Evolutionary conservation across 1,284 basidiomycete genomes (phyloP), one percentile per base, ranked within the genome.

Genomic region (Ustilago xerochloae): DNA sequence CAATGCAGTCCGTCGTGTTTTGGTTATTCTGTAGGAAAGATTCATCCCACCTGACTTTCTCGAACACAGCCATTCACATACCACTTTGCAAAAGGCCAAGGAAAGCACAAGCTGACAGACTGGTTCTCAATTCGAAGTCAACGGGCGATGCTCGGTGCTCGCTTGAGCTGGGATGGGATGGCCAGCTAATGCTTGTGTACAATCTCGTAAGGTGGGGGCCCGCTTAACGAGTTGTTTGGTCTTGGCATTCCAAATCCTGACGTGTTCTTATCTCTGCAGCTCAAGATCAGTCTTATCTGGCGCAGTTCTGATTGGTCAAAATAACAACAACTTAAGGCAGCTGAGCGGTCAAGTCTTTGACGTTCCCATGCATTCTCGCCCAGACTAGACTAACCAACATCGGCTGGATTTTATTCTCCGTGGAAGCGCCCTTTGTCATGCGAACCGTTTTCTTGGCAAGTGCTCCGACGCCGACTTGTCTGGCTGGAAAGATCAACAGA

Each of bases 191-290:
- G 28, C 29, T 32, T 26, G n/a, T n/a, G n/a, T n/a, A n/a, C n/a
- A n/a, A n/a, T n/a, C n/a, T n/a, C n/a, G n/a, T n/a, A n/a, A 46
- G 29, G 43, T 29, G 43, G 32, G 29, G 13, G n/a, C 47, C 33
- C 32, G n/a, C 32, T 3, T 36, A n/a, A n/a, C n/a, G n/a, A n/a
- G n/a, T n/a, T n/a, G n/a, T 8, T 24, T 15, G 10, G 13, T 57
- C 55, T 57, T 57, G 55, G 55, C 46, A 49, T 57, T 57, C 46
- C 53, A 22, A 52, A 48, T 24, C 45, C 54, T 56, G 54, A 47
- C 45, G 43, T 39, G 35, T 35, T 32, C 18, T 45, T 46, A 35
- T 55, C 30, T 38, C 18, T 48, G n/a, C n/a, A n/a, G n/a, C n/a
- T n/a, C n/a, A n/a, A n/a, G n/a, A n/a, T n/a, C n/a, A n/a, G n/a